Evolutionary conservation across 306 rosid genomes (phyloP).

Genomic region (Parietaria judaica): DNA sequence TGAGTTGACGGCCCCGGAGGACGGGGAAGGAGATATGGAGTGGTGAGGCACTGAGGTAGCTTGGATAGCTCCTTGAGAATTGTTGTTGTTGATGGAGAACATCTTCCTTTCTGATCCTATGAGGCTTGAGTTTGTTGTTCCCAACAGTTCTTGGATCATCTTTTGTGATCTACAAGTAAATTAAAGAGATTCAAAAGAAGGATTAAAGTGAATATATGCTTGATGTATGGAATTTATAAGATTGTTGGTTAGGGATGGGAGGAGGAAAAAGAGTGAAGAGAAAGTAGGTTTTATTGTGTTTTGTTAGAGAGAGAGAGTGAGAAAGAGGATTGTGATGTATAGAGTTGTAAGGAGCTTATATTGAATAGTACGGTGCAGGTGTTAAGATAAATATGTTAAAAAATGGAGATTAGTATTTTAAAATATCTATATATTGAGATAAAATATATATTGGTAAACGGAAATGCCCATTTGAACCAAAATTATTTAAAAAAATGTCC

Average conservation of each 20-base stretch:
- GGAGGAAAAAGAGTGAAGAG: conserved; percentile 53
- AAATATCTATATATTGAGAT: too few relatives aligned
- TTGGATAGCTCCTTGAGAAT: conserved; percentile 18
- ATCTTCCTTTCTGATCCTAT: conserved; percentile 44
- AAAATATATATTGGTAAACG: too few relatives aligned
- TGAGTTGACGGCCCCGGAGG: conserved; percentile 22
- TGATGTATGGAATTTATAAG: conserved; percentile 29
- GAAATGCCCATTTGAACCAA: too few relatives aligned
- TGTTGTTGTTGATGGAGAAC: conserved; percentile 35
- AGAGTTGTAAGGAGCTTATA: conserved; percentile 25
- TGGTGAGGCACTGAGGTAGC: conserved; percentile 23
- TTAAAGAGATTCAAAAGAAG: conserved; percentile 42
- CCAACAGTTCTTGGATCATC: conserved; percentile 94
- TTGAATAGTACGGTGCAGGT: conserved; percentile 25
- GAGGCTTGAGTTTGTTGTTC: conserved; percentile 35
- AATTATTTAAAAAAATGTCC: too few relatives aligned
- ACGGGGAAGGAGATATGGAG: conserved; percentile 1
- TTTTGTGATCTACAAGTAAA: conserved; percentile 52
- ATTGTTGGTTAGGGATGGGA: conserved; percentile 49
- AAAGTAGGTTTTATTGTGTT: conserved; percentile 40
- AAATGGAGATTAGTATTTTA: too few relatives aligned
- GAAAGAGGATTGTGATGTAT: conserved; percentile 9
- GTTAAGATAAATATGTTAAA: too few relatives aligned
- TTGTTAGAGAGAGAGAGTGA: conserved; percentile 13
- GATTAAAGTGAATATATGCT: conserved; percentile 28